Base-by-base conservation (phyloP, 371 early-diverging fungal genomes). In the Mucor mucedo region DNA sequence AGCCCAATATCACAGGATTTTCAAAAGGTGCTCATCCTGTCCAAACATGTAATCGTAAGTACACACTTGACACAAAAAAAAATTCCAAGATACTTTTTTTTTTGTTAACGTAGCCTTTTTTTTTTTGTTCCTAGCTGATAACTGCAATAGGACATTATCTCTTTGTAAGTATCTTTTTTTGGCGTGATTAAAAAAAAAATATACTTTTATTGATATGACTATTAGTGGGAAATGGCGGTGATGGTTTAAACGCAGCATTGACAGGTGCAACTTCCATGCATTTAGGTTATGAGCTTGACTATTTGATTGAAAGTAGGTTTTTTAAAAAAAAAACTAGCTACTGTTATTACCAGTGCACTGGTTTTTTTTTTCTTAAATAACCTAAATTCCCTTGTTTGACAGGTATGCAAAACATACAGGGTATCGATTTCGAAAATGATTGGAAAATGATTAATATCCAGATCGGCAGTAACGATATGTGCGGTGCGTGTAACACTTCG, bases 381-480 rank as follows among this genome's bases (percentile, higher is more conserved):
- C n/a, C 41, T 30, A n/a, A 45, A 16, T 45, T 16, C 16, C 42
- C 10, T 4, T 42, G 11, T 35, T 9, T 48, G 7, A 29, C 52
- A 76, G 72, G 54, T 10, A 73, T 78, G 69, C 54, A 66, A 33
- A 39, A 30, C 2, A 45, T 67, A 7, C 27, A 40, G 8, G 60
- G 49, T 9, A 45, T 71, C 8, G 58, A 74, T 55, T 69, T 60
- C 39, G 52, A 69, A 32, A 72, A 68, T 16, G 79, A 79, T 49
- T 79, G 79, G 79, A 79, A 79, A 16, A 55, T 79, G 65, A 74
- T 79, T 35, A 79, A 70, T 28, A 76, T 79, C 21, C 76, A 76
- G 60, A 76, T 76, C 28, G 79, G 76, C 7, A 74, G 74, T 56
- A 72, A 69, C 29, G 75, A 74, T 62, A 68, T 68, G 58, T 74